A percentile compares a stretch with the other conserved stretches of the same genome.
Evolutionary conservation across 352 stramenopile genomes (phyloP).

Genomic region (Globisporangium solare): DNA sequence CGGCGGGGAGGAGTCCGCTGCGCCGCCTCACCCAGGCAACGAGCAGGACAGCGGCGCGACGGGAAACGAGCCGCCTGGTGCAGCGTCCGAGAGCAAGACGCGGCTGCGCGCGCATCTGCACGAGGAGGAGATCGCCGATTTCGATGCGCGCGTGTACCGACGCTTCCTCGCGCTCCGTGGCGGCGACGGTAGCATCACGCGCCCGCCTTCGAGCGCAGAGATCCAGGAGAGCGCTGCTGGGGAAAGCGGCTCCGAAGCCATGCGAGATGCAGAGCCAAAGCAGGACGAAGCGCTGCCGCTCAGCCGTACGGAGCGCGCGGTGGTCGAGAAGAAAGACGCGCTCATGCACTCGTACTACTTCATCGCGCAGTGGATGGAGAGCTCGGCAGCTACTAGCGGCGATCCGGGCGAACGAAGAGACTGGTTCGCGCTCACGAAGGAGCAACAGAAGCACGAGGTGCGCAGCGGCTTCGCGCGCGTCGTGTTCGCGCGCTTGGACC

Average conservation of each 20-base stretch:
- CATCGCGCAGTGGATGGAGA: conserved; percentile 1
- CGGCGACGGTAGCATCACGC: background rate
- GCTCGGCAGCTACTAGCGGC: background rate
- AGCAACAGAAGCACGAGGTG: background rate
- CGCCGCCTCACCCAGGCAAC: too few relatives aligned
- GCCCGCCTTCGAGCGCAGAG: too few relatives aligned
- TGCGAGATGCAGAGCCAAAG: too few relatives aligned
- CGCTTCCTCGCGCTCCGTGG: background rate
- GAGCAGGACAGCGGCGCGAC: too few relatives aligned
- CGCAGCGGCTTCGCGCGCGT: background rate
- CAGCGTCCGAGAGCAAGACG: too few relatives aligned
- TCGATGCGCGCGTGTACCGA: background rate
- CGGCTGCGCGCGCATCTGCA: background rate
- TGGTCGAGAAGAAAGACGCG: conserved; percentile 3
- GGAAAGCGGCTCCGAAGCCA: too few relatives aligned
- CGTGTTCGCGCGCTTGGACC: background rate
- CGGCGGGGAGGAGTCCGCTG: background rate
- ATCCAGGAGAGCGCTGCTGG: too few relatives aligned
- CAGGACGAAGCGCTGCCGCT: background rate
- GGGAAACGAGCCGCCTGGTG: too few relatives aligned
- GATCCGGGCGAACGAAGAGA: background rate
- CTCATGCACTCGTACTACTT: conserved; percentile 4
- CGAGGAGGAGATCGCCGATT: background rate
- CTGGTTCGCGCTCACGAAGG: background rate
- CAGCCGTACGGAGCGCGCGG: background rate